Percentiles rank a stretch among this genome's conserved stretches.
Evolutionary conservation across 768 basidiomycete genomes (phyloP).

Genomic region (Coprinopsis cinerea): DNA sequence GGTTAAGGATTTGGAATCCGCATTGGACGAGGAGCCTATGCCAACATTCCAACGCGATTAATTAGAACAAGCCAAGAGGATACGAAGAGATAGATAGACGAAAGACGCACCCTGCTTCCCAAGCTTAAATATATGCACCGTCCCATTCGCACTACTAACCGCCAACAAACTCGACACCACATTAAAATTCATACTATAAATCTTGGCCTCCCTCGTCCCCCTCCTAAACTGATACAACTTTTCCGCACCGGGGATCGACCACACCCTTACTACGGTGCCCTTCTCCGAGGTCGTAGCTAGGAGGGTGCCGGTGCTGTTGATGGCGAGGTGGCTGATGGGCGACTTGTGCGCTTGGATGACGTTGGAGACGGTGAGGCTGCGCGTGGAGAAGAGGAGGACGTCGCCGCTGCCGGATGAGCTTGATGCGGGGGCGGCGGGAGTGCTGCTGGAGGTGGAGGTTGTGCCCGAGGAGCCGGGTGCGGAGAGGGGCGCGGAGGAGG

Average conservation of each 20-base stretch:
- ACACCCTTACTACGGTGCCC: constrained; percentile 96
- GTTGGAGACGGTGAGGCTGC: constrained; percentile 86
- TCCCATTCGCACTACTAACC: constrained; percentile 88
- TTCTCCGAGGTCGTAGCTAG: constrained; percentile 93
- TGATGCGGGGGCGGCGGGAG: constrained; percentile 23
- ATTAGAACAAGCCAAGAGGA: no score
- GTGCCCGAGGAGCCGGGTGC: not conserved
- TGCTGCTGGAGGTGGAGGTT: constrained; percentile 1
- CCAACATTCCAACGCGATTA: no score
- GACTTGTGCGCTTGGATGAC: constrained; percentile 97
- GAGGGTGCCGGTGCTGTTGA: constrained; percentile 83
- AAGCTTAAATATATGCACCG: constrained; percentile 94
- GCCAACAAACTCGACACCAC: constrained; percentile 75
- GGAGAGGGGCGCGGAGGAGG: constrained; percentile 50
- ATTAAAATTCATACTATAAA: constrained; percentile 83
- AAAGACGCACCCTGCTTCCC: constrained; percentile 28
- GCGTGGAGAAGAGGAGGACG: constrained; percentile 91
- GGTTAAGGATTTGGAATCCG: no score
- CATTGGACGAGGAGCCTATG: no score
- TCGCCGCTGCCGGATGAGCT: constrained; percentile 60
- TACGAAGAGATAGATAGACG: no score
- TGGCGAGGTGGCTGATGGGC: constrained; percentile 79
- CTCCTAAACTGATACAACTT: constrained; percentile 93
- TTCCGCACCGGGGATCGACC: constrained; percentile 85
- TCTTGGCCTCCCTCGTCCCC: constrained; percentile 80